Conservation (phyloP, 1,284 basidiomycete genomes). For the Irpex lacteus region DNA sequence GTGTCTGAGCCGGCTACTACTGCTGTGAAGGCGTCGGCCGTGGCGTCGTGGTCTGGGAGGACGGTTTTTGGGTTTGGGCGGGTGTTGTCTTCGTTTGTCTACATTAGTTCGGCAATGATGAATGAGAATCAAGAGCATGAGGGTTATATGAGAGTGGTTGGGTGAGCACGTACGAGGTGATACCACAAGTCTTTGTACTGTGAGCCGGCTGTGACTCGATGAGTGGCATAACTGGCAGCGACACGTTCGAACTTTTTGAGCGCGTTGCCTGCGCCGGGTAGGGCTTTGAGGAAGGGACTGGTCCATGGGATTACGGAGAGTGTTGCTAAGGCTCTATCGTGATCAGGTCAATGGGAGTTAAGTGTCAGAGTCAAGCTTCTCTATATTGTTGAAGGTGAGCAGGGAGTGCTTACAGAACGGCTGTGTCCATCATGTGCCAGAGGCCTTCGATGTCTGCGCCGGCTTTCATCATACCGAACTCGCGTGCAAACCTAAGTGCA, state of each 20-base stretch:
- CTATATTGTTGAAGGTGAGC: too few species aligned
- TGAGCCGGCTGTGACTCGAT: neutral
- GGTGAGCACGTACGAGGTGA: neutral
- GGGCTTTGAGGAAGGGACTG: neutral
- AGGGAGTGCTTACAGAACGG: constrained; percentile 8
- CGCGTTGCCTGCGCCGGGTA: neutral
- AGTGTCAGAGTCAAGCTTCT: too few species aligned
- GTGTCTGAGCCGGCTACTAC: constrained; percentile 14
- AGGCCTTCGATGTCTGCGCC: constrained; percentile 10
- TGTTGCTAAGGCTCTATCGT: neutral
- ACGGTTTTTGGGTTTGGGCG: too few species aligned
- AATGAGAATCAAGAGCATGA: too few species aligned
- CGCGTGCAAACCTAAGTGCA: constrained; percentile 13
- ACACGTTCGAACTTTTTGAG: neutral
- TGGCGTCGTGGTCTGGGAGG: neutral
- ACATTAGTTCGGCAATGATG: too few species aligned
- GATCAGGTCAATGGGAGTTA: too few species aligned
- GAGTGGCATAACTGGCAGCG: neutral
- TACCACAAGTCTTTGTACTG: neutral
- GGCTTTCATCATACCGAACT: constrained; percentile 13
- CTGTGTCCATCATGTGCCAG: constrained; percentile 3
- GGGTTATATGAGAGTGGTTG: neutral
- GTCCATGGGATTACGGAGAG: neutral
- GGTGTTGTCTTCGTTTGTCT: neutral
- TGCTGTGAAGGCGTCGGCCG: neutral